phyloP scores from a whole-genome alignment of 2,329 filamentous ascomycete genomes.

The Arthrinium puccinioides region DNA sequence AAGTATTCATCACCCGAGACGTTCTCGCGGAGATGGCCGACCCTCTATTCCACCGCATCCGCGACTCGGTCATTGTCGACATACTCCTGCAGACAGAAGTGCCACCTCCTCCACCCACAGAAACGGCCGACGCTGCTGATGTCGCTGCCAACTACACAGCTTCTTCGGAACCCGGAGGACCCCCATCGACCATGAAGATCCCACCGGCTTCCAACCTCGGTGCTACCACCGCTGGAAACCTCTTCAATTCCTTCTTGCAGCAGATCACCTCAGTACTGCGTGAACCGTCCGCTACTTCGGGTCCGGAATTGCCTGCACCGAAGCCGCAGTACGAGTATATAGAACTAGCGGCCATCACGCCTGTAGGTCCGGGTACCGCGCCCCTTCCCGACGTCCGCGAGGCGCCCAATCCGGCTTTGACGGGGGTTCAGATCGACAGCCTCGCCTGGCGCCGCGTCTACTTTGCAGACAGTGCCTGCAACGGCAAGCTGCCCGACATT shows the following conservation, averaged over 20 bases:
- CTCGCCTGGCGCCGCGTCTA: conserved; percentile 67
- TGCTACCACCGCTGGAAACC: conserved; percentile 14
- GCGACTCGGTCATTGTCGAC: conserved; percentile 67
- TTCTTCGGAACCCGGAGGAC: conserved; percentile 20
- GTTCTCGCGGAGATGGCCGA: conserved; percentile 72
- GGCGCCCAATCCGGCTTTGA: conserved; percentile 37
- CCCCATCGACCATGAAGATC: no score
- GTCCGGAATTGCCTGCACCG: conserved; percentile 24
- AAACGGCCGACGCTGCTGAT: conserved; percentile 5
- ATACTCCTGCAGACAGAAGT: conserved; percentile 54
- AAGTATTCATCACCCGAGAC: conserved; percentile 70
- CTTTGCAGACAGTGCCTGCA: conserved; percentile 63
- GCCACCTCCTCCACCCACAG: conserved; percentile 2
- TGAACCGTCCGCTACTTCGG: conserved; percentile 30
- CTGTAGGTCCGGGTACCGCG: conserved; percentile 52
- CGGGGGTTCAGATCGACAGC: conserved; percentile 26
- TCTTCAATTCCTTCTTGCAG: conserved; percentile 32
- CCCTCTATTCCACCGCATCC: conserved; percentile 73
- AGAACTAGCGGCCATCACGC: conserved; percentile 47
- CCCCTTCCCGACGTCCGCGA: conserved; percentile 61
- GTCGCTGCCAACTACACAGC: conserved; percentile 15
- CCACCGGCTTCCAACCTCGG: conserved; percentile 10
- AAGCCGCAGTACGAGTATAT: conserved; percentile 29
- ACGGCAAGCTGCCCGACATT: conserved; percentile 43
- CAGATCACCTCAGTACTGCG: conserved; percentile 43